Evolutionary conservation across 768 basidiomycete species (phyloP), one percentile per base, ranked within the genome.

Genomic region (Leccinum barrowsii): DNA sequence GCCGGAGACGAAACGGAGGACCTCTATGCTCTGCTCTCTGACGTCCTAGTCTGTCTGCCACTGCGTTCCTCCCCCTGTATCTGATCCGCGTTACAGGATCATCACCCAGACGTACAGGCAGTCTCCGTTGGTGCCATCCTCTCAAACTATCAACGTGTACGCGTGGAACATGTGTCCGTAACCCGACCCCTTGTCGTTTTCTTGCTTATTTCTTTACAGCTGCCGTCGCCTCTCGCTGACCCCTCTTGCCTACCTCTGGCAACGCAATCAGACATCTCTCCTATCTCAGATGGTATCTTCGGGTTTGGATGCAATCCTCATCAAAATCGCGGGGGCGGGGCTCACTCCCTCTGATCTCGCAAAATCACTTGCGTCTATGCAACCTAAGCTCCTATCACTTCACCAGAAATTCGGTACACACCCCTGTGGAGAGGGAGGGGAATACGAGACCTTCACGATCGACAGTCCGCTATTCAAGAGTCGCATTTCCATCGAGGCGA

Each of bases 261-360:
- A 98, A 74, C 78, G 94, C 66, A 81, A 92, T 60, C 97, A 99
- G 73, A 77, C 77, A n/a, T 85, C 90, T 57, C 79, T 99, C 34
- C 81, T 99, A 46, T 74, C 82, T 10, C 90, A 93, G 69, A 98
- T 98, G 94, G 83, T 95, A 57, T 78, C 77, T 8, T 82, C 84
- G 0, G 87, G 89, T 15, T 77, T 98, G 77, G 80, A 89, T 48
- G 87, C 90, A 3, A 78, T 98, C 49, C 72, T 99, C 7, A 95
- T 98, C 72, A 99, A 99, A 71, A 89, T 98, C 2, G 96, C 97
- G 12, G 97, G 97, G 2, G 92, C 96, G 13, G 97, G 97, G 3
- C 79, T 96, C 15, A 85, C 82, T 11, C 75, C 80, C 1, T 77
- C 83, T 30, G 89, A 98, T 70, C 85, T 99, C 5, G 91, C 93